Conservation (phyloP, 768 basidiomycete genomes). For the Baorangia bicolor region DNA sequence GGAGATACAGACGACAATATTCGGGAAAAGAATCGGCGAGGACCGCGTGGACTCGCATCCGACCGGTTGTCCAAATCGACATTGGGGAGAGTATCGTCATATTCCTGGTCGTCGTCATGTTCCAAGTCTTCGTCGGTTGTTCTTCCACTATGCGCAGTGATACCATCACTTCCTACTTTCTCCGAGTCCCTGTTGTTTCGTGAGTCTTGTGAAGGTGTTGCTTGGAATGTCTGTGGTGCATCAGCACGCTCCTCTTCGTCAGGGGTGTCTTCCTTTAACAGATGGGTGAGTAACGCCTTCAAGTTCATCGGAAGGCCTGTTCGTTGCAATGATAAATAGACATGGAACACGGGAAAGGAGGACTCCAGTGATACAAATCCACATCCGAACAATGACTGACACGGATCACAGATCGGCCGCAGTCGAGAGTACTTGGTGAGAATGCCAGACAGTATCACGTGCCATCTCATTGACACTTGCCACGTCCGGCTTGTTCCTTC, state of each 20-base stretch:
- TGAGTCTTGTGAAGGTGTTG: neutral
- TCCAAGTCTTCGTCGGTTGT: conserved; percentile 1
- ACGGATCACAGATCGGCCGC: too few relatives aligned
- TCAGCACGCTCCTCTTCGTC: conserved; percentile 14
- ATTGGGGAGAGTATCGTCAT: neutral
- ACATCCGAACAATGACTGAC: neutral
- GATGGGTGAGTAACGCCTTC: conserved; percentile 2
- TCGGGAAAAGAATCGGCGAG: conserved; percentile 2
- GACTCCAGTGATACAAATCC: neutral
- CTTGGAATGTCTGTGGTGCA: neutral
- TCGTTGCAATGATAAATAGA: neutral
- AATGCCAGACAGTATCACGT: conserved; percentile 8
- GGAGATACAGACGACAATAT: conserved; percentile 13
- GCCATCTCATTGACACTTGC: neutral
- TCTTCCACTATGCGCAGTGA: neutral
- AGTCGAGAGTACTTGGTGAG: too few relatives aligned
- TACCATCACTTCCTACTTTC: neutral
- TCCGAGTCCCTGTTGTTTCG: neutral
- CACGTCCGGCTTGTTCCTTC: neutral
- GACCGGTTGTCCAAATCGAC: neutral
- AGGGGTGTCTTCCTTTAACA: conserved; percentile 12
- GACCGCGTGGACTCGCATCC: neutral
- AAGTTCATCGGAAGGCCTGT: conserved; percentile 12
- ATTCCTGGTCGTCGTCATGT: conserved; percentile 11
- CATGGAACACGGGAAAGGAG: conserved; percentile 9